These are phyloP conservation scores for Stylonectria norvegica DNA, from an alignment of 2,329 filamentous ascomycete genomes.

Conservation along the genomic window DNA sequence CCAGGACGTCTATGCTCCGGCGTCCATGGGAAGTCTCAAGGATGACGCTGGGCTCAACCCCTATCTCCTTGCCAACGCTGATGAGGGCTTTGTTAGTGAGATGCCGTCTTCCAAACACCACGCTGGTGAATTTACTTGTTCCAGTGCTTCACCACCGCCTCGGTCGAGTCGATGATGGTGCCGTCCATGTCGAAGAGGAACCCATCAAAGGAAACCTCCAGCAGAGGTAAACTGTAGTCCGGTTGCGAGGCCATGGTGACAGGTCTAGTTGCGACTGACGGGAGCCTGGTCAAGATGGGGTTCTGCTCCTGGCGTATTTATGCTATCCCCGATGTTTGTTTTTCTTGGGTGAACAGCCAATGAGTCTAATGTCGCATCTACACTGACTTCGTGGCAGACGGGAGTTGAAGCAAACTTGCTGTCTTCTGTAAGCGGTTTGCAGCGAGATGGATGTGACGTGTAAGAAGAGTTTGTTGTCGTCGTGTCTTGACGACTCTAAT, in stretches of 20 bases:
- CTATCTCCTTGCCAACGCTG: slow-evolving; percentile 78
- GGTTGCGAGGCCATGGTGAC: slow-evolving; percentile 34
- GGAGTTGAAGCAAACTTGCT: not conserved
- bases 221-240: slow-evolving; percentile 42
- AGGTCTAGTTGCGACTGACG: no score
- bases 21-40: slow-evolving; percentile 88
- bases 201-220: slow-evolving; percentile 49
- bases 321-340: no score
- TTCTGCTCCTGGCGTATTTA: no score
- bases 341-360: no score
- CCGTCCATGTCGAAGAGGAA: slow-evolving; percentile 76
- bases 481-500: slow-evolving; percentile 12
- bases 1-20: slow-evolving; percentile 80
- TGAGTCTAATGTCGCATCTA: not conserved
- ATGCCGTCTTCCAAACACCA: slow-evolving; percentile 2
- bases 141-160: slow-evolving; percentile 77
- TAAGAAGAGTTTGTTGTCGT: not conserved
- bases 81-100: not conserved
- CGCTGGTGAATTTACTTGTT: slow-evolving; percentile 48
- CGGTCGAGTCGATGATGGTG: slow-evolving; percentile 78
- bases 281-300: no score
- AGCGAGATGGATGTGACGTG: not conserved
- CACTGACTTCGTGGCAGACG: not conserved
- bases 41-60: slow-evolving; percentile 79
- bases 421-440: not conserved